These are phyloP conservation scores for Aspergillus chevalieri DNA, from an alignment of 2,329 filamentous ascomycete species.

Conservation along the genomic window DNA sequence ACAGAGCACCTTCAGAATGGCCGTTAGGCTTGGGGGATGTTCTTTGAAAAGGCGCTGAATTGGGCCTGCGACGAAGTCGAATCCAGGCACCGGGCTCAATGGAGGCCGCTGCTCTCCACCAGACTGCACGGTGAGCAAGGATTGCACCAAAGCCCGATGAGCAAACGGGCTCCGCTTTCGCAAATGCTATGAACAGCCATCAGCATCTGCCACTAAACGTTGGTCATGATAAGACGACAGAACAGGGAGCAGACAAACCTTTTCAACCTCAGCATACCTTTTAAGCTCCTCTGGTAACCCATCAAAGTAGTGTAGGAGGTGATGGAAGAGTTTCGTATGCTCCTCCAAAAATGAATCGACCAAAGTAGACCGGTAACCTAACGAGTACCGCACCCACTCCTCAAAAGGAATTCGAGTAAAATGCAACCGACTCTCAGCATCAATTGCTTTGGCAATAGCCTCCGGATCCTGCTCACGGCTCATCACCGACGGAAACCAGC, in stretches of 20 bases:
- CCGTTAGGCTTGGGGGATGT: conserved; percentile 23
- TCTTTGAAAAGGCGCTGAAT: conserved; percentile 33
- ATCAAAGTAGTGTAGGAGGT: conserved; percentile 27
- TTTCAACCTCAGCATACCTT: conserved; percentile 31
- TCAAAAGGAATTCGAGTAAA: conserved; percentile 35
- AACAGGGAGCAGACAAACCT: conserved; percentile 17
- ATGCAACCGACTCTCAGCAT: conserved; percentile 35
- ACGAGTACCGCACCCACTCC: conserved; percentile 33
- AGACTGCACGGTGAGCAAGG: conserved; percentile 20
- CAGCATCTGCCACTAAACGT: neutral
- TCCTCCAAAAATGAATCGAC: conserved; percentile 37
- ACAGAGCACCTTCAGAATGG: conserved; percentile 31
- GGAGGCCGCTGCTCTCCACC: conserved; percentile 10
- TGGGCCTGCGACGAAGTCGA: conserved; percentile 33
- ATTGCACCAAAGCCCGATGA: conserved; percentile 28
- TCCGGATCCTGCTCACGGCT: conserved; percentile 15
- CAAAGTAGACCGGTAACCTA: conserved; percentile 28
- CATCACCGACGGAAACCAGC: conserved; percentile 28
- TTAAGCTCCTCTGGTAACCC: conserved; percentile 25
- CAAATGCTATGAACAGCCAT: conserved; percentile 23
- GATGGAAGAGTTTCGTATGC: conserved; percentile 30
- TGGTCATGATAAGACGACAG: neutral
- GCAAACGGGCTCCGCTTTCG: conserved; percentile 33
- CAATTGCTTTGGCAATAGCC: conserved; percentile 28
- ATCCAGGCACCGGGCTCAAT: conserved; percentile 13